Base-by-base conservation (phyloP, 1,284 basidiomycete species). In the Mycena citricolor region DNA sequence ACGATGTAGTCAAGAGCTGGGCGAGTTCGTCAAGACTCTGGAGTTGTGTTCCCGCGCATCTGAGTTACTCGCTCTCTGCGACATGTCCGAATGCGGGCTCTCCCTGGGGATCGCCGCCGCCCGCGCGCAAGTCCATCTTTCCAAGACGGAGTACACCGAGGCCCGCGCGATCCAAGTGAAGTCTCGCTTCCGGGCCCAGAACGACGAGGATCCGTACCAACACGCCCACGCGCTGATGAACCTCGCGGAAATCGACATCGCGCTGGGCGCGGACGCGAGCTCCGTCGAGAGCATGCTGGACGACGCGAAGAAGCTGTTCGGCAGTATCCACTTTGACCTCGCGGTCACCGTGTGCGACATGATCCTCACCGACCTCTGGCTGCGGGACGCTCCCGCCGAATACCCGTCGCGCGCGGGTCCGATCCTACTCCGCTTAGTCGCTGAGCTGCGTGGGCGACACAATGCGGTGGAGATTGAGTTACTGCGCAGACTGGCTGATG, bases 81-180 rank as follows among this genome's bases (percentile, higher is more conserved):
- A n/a, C n/a, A n/a, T n/a, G n/a, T n/a, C n/a, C n/a, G n/a, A n/a
- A n/a, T n/a, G n/a, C n/a, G n/a, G n/a, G n/a, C n/a, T n/a, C n/a
- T n/a, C n/a, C n/a, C n/a, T n/a, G n/a, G n/a, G n/a, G n/a, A n/a
- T 24, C 33, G 33, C 6, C 19, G 11, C 29, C 30, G 8, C 26
- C 30, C 26, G 20, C 30, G 23, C 21, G 23, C 34, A 42, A 31
- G 29, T 42, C 1, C 39, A 47, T 21, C n/a, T 38, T 10, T 24
- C 38, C n/a, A 42, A 42, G 14, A 47, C 45, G 4, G 40, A 47
- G 25, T 47, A 42, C 17, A 2, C 22, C 10, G 45, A 37, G 12
- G 26, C 40, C 10, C 45, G 30, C 13, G 24, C 16, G 5, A 38
- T 47, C 2, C 19, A 46, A n/a, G 25, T n/a, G 8, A 23, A 1